phyloP scores from a whole-genome alignment of 768 basidiomycete species.

The Tricholomella constricta region DNA sequence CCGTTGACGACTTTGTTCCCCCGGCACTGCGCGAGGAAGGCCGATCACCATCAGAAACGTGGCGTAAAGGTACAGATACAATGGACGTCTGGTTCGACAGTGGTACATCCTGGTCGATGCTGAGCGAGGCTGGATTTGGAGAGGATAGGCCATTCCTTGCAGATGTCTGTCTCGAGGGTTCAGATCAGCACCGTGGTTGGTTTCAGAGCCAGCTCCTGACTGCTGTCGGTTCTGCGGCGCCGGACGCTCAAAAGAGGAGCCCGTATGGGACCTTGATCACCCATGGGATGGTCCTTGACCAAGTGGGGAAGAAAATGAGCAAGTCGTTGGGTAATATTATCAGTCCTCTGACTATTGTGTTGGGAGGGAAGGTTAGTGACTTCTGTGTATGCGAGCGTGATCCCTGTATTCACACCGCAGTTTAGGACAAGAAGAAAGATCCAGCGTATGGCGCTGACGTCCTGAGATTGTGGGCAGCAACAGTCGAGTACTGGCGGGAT shows the following conservation, averaged over 20 bases:
- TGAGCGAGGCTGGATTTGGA: conserved; percentile 43
- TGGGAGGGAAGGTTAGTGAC: conserved; percentile 68
- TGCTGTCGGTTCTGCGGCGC: conserved; percentile 53
- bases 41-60: conserved; percentile 42
- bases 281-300: conserved; percentile 95
- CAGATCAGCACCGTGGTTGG: conserved; percentile 98
- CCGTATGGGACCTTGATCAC: conserved; percentile 86
- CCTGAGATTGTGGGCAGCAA: conserved; percentile 89
- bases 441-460: conserved; percentile 87
- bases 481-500: conserved; percentile 87
- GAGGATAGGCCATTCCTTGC: conserved; percentile 48
- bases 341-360: conserved; percentile 78
- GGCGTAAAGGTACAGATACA: conserved; percentile 87
- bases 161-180: conserved; percentile 92
- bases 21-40: conserved; percentile 54
- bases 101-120: conserved; percentile 90
- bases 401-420: conserved; percentile 1
- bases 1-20: conserved; percentile 79
- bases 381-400: neutral
- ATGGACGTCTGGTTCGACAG: conserved; percentile 99
- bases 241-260: conserved; percentile 33
- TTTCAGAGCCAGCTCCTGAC: conserved; percentile 96
- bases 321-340: conserved; percentile 93
- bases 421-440: conserved; percentile 65
- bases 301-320: conserved; percentile 94